Base-by-base conservation (phyloP, 192 early-diverging fungal species). In the Glomus cerebriforme region DNA sequence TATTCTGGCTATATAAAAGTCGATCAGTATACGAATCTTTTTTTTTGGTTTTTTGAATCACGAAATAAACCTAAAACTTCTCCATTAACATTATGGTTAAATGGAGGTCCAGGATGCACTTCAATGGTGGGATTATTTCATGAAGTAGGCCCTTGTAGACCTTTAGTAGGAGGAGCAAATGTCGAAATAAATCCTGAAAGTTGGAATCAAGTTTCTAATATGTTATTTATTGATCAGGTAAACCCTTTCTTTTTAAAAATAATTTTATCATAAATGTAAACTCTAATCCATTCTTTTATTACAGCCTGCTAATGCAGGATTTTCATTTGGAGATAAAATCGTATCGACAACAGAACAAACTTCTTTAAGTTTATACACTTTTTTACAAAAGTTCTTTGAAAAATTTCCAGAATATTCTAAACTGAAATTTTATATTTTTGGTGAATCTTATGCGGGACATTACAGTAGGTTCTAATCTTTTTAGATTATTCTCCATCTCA, bases 1-100 rank as follows among this genome's bases (percentile, higher is more conserved):
- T 68, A 68, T 19, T 68, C 66, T 5, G 66, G 66, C 0, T 68
- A 68, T 37, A 31, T 68, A 7, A n/a, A 34, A 24, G 17, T 68
- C 15, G 12, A 24, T 31, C 66, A 24, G 17, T 24, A 32, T 35
- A 22, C 35, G 7, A 31, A 68, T 9, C 9, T 68, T 5, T 68
- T 95, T 88, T 96, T 95, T 85, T 96, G 94, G 93, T 99, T 99
- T 89, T 98, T 99, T 85, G 96, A 97, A 84, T 92, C 93, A 4
- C 92, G 95, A 79, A 87, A 88, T 72, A 84, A 88, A 62, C 91
- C 92, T n/a, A 81, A 84, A 79, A 88, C 83, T 35, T 96, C 95
- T 73, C 97, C 97, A 7, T 81, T 92, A 34, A 79, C 91, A 2
- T 81, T 95, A 59, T 93, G 92, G 90, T 80, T 95, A 75, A 95